Conservation (phyloP, 2,329 filamentous ascomycete genomes). For the Hymenoscyphus infarciens region DNA sequence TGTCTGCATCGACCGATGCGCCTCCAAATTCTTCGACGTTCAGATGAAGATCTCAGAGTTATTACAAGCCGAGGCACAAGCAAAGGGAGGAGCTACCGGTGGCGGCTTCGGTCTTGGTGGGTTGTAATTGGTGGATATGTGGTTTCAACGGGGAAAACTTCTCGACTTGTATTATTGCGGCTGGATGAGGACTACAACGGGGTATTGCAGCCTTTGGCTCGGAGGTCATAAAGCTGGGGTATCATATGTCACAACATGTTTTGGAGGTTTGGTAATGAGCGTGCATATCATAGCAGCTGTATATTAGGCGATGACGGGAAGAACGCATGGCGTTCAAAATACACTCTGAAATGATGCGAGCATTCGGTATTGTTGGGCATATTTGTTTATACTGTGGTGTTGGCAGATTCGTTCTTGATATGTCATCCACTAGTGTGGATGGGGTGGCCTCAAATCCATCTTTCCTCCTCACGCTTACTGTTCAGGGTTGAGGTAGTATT, state of each 20-base stretch:
- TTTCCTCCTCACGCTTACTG: too few species aligned
- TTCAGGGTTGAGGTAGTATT: too few species aligned
- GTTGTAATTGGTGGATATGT: slow-evolving; percentile 30
- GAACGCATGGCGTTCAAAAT: background rate
- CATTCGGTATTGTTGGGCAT: background rate
- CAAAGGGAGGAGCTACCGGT: slow-evolving; percentile 54
- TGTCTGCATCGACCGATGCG: slow-evolving; percentile 96
- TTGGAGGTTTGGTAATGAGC: background rate
- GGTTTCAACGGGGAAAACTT: background rate
- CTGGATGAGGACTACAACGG: slow-evolving; percentile 1
- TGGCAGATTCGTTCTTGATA: too few species aligned
- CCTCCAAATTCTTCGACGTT: slow-evolving; percentile 97
- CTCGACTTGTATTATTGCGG: slow-evolving; percentile 15
- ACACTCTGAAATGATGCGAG: slow-evolving; percentile 1
- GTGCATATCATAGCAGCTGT: background rate
- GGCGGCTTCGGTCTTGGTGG: slow-evolving; percentile 46
- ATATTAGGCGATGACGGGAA: background rate
- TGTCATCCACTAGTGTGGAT: too few species aligned
- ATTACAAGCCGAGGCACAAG: slow-evolving; percentile 82
- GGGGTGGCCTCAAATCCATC: too few species aligned
- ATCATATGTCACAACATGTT: background rate
- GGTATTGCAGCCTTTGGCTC: background rate
- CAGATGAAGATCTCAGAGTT: slow-evolving; percentile 97
- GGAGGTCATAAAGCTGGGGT: background rate
- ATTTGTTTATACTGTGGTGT: too few species aligned